Evolutionary conservation across 306 rosid genomes (phyloP), one percentile per base, ranked within the genome.

Genomic region (Lagenaria siceraria): DNA sequence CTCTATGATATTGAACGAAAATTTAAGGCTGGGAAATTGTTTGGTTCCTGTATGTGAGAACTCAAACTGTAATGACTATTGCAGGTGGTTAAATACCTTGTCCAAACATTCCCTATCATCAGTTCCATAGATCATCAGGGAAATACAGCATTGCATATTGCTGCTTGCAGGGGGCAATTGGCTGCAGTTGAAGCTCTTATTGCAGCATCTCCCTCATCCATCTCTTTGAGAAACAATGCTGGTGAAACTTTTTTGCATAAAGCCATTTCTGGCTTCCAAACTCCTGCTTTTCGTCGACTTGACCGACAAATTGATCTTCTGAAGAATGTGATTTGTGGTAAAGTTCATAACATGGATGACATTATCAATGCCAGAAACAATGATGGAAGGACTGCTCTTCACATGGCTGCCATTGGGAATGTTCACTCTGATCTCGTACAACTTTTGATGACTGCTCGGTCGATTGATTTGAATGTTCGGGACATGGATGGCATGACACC

Each of bases 211-310:
- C 92, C 96, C 53, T 46, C 90, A 9, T 62, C 90, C 64, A 86
- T 90, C 80, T 74, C 85, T 77, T 54, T 58, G 17, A 86, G 10
- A 78, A 95, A 90, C 89, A 83, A 89, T 35, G 35, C 68, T 1
- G 99, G 99, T 61, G 99, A 92, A 83, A 95, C 96, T 17, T 95
- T 89, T 82, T 89, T 95, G 75, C 99, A 95, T 54, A 92, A 89
- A 84, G 97, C 95, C 17, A 89, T 95, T 35, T 86, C 99, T 42
- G 99, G 97, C 62, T 95, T 92, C 69, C 97, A 89, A 78, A 85
- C 89, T 19, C 85, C 85, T 13, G 92, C 90, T 0, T 95, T 95
- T 74, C 88, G 87, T 59, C 87, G 97, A 80, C 64, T 90, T 48
- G 99, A 95, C 88, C 68, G 89, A n/a, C 99, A 92, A 42, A 88